Evolutionary conservation across 2,329 filamentous ascomycete species (phyloP).

Genomic region (Verticillium dahliae): DNA sequence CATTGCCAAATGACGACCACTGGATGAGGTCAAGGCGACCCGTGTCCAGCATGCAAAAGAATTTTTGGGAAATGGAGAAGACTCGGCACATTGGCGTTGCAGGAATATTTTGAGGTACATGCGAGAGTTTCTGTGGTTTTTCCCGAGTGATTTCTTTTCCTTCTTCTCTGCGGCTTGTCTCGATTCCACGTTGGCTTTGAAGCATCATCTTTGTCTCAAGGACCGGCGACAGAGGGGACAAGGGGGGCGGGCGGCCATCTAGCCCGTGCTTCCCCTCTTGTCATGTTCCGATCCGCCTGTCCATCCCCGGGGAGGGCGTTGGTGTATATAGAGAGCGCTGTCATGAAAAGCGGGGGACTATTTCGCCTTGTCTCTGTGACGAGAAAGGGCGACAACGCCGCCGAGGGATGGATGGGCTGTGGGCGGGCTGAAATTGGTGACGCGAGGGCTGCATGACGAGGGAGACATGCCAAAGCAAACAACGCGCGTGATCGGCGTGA

Average conservation of each 20-base stretch:
- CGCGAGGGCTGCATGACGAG: too few species aligned
- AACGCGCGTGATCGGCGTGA: too few species aligned
- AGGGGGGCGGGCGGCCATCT: neutral
- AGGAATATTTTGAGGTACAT: neutral
- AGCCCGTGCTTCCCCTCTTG: neutral
- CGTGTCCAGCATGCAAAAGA: neutral
- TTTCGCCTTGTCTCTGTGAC: neutral
- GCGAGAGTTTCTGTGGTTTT: neutral
- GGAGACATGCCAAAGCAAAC: too few species aligned
- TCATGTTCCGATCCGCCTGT: neutral
- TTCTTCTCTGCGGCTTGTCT: neutral
- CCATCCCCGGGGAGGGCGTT: neutral
- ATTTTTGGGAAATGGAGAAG: neutral
- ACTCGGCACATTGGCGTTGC: neutral
- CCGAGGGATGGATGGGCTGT: neutral
- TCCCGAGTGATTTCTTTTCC: neutral
- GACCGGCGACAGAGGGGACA: too few species aligned
- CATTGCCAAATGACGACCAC: neutral
- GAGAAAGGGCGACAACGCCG: neutral
- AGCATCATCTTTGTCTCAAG: too few species aligned
- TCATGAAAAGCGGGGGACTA: neutral
- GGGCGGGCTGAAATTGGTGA: neutral
- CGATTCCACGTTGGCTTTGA: neutral
- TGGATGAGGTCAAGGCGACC: neutral
- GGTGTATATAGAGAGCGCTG: neutral